These are phyloP conservation scores for Talaromyces nanjingensis DNA, from an alignment of 495 filamentous ascomycete genomes.

Conservation along the genomic window DNA sequence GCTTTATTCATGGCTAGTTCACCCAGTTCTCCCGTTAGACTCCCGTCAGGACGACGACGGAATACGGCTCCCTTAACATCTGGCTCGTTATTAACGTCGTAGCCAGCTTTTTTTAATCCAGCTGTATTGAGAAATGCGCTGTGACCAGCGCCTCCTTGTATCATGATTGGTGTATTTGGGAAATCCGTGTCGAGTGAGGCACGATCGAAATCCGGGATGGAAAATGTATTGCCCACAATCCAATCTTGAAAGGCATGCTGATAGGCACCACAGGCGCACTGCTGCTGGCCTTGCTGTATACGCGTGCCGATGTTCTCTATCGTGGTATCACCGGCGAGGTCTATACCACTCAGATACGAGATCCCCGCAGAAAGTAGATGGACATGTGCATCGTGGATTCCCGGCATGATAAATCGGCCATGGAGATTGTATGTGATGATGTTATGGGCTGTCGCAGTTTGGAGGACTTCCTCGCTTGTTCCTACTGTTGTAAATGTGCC, in stretches of 20 bases:
- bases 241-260: constrained; percentile 5
- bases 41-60: constrained; percentile 1
- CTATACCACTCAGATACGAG: constrained; percentile 1
- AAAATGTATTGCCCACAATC: constrained; percentile 5
- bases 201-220: not conserved
- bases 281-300: not conserved
- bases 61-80: not conserved
- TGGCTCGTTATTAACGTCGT: not conserved
- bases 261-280: constrained; percentile 7
- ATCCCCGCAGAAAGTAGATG: constrained; percentile 2
- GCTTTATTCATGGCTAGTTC: constrained; percentile 5
- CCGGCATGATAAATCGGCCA: constrained; percentile 4
- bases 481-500: not conserved
- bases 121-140: constrained; percentile 1
- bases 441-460: not conserved
- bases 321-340: not conserved
- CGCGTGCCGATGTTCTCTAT: not conserved
- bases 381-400: constrained; percentile 6
- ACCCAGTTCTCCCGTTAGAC: constrained; percentile 1
- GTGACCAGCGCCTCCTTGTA: constrained; percentile 2
- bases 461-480: not conserved
- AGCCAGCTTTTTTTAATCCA: constrained; percentile 2
- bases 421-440: constrained; percentile 1
- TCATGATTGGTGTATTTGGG: not conserved
- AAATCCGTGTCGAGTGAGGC: not conserved